phyloP scores from a whole-genome alignment of 495 filamentous ascomycete genomes.

The Xylaria grammica region DNA sequence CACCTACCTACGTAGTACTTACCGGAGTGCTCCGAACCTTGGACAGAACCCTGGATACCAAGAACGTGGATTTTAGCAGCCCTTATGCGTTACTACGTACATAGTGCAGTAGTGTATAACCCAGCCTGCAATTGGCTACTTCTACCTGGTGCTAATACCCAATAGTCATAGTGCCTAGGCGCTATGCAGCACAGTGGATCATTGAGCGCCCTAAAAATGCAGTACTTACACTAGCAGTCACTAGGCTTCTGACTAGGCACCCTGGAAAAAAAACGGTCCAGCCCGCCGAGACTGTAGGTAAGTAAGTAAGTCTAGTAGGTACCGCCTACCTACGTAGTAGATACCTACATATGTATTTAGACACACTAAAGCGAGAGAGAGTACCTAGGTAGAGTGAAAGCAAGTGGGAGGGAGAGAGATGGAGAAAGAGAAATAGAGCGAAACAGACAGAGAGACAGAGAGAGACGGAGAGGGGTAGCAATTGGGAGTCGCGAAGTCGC shows the following conservation, averaged over 20 bases:
- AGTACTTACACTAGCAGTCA: background rate
- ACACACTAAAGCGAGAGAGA: no score
- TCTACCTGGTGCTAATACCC: conserved; percentile 3
- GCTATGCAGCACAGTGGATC: background rate
- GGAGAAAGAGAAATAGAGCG: background rate
- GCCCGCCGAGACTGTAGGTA: background rate
- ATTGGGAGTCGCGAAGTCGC: background rate
- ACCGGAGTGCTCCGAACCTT: conserved; percentile 17
- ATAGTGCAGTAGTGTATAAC: background rate
- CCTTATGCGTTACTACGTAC: background rate
- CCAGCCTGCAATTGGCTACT: background rate
- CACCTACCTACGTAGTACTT: no score
- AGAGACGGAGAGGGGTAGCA: background rate
- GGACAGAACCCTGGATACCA: no score
- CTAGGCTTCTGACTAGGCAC: background rate
- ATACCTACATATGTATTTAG: no score
- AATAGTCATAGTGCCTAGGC: conserved; percentile 7
- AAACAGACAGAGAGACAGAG: background rate
- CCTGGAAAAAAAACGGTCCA: conserved; percentile 2
- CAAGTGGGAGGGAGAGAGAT: background rate
- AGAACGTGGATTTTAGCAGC: conserved; percentile 12
- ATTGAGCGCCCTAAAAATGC: background rate
- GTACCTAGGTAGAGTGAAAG: background rate
- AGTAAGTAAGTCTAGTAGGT: no score
- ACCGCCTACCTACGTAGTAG: no score